Evolutionary conservation across 225 moss, liverwort and hornwort species (phyloP), one percentile per base, ranked within the genome.

Genomic region (Lunularia cruciata): DNA sequence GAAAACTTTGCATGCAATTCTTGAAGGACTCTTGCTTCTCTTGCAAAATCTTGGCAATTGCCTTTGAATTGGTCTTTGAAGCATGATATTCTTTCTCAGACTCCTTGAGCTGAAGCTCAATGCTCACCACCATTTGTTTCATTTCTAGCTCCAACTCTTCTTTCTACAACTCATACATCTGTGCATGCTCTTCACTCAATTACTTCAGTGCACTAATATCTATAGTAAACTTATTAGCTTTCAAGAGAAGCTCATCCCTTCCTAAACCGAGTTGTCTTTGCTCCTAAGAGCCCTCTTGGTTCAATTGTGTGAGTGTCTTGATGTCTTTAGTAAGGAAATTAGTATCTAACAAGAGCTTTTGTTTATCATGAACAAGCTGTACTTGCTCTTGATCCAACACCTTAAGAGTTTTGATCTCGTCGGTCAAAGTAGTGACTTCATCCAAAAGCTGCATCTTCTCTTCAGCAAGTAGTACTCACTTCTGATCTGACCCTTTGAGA

Each of bases 31-130:
- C 73, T 18, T 81, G 77, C 66, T 70, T 73, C 57, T 73, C 60
- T 57, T 81, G 73, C 1, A 77, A 67, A 47, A 66, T 28, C 47
- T 28, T 70, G 3, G 77, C 65, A 61, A 65, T 73, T 31, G 81
- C 69, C 36, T 60, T 67, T 19, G 77, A 73, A 23, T 70, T 71
- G 43, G 73, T 36, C 67, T 81, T 60, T 9, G 77, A 74, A 3
- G 70, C 38, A 45, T 63, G 81, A 26, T 73, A 65, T 66, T 81
- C 77, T 60, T 61, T 71, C 58, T 73, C 47, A 3, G 77, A 70
- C 27, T 72, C 77, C 42, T 57, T 81, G 23, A 76, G 71, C 78
- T 80, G 86, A 34, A 58, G 78, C 65, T 62, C 83, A 81, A 77
- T 42, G 34, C 65, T 76, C 66, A 22, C 66, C 57, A 77, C 83